Percentiles rank a stretch among this genome's conserved stretches.
Conservation (phyloP, 2,329 filamentous ascomycete species). For the Fusarium sp. region DNA sequence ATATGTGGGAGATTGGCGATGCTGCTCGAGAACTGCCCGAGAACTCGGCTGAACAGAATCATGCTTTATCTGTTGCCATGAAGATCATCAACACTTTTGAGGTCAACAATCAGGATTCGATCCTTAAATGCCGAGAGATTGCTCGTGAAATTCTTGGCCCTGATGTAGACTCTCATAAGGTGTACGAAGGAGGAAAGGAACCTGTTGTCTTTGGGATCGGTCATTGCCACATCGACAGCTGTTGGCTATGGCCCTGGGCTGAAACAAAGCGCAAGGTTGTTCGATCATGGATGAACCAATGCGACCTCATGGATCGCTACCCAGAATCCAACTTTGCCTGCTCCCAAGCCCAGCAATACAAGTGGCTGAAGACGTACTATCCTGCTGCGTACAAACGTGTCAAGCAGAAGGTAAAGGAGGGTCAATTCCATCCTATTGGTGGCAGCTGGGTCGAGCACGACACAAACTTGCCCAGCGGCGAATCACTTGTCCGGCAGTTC, state of each 20-base stretch:
- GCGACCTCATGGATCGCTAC: conserved; percentile 93
- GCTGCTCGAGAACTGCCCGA: conserved; percentile 90
- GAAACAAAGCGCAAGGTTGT: conserved; percentile 98
- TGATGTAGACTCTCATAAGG: conserved; percentile 81
- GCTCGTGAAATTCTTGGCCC: conserved; percentile 84
- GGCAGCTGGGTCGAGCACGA: conserved; percentile 99
- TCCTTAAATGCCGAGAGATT: conserved; percentile 83
- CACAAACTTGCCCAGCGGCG: conserved; percentile 95
- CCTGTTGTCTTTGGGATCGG: conserved; percentile 89
- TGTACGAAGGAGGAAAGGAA: conserved; percentile 80
- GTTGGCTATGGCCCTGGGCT: conserved; percentile 98
- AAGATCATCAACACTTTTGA: conserved; percentile 92
- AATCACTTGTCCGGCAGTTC: conserved; percentile 93
- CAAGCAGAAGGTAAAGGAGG: conserved; percentile 88
- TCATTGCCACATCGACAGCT: conserved; percentile 97
- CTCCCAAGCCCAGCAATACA: conserved; percentile 97
- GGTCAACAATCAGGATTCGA: conserved; percentile 79
- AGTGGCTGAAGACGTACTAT: conserved; percentile 93
- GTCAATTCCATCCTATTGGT: conserved; percentile 92
- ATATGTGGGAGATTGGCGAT: conserved; percentile 96
- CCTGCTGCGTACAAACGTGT: conserved; percentile 90
- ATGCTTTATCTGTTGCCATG: conserved; percentile 84
- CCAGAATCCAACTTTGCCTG: conserved; percentile 92
- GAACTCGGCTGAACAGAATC: conserved; percentile 89
- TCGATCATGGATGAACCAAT: conserved; percentile 96